phyloP scores from a whole-genome alignment of 1,139 yeast species.

The Yamadazyma trypodendri region DNA sequence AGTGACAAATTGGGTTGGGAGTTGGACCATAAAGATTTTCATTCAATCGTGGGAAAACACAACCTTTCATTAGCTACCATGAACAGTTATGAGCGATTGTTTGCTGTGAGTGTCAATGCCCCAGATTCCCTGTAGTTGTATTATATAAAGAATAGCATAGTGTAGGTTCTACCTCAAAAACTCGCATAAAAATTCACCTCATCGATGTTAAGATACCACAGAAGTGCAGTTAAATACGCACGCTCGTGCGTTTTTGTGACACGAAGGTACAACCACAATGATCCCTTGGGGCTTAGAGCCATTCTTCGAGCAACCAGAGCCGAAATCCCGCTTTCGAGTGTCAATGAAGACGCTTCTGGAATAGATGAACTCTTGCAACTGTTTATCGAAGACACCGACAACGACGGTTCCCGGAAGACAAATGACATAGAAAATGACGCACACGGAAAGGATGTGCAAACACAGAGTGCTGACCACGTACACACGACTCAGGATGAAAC shows the following conservation, averaged over 20 bases:
- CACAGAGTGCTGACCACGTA: no score
- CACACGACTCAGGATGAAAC: no score
- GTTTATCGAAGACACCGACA: not conserved
- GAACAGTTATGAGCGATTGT: constrained; percentile 25
- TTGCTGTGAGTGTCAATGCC: constrained; percentile 4
- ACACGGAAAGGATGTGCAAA: no score
- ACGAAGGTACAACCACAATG: constrained; percentile 5
- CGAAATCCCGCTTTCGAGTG: no score
- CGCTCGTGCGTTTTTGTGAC: not conserved
- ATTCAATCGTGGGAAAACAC: constrained; percentile 20
- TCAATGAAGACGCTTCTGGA: no score
- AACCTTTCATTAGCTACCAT: constrained; percentile 20
- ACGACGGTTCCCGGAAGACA: not conserved
- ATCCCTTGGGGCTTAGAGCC: constrained; percentile 11
- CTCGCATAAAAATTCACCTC: constrained; percentile 1
- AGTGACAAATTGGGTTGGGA: constrained; percentile 66
- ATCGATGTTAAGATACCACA: constrained; percentile 5
- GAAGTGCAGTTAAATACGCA: not conserved
- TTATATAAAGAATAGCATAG: no score
- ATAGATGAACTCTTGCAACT: constrained; percentile 2
- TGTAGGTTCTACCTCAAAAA: no score
- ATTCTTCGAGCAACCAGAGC: constrained; percentile 6
- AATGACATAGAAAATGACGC: not conserved
- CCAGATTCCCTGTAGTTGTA: no score
- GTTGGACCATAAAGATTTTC: constrained; percentile 50